Evolutionary conservation across 2,329 filamentous ascomycete species (phyloP).

Genomic region (Purpureocillium lavendulum): DNA sequence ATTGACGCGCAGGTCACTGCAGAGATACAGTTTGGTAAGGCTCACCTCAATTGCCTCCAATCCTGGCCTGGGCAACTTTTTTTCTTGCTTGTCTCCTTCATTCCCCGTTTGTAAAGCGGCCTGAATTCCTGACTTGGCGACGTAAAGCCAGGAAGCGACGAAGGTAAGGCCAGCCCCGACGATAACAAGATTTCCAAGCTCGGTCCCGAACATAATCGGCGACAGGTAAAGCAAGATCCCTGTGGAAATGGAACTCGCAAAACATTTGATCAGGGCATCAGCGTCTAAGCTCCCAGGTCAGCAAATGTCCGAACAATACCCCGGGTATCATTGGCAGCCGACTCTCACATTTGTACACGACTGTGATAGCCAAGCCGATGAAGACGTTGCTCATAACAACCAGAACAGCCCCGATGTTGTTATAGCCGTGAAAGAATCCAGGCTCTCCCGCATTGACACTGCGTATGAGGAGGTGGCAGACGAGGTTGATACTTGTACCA

Average conservation of each 20-base stretch:
- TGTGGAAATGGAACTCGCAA: conserved; percentile 21
- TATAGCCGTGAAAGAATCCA: conserved; percentile 9
- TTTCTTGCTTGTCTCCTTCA: no score
- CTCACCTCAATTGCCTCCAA: no score
- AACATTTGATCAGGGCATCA: conserved; percentile 24
- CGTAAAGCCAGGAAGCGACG: conserved; percentile 21
- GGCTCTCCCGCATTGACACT: conserved; percentile 18
- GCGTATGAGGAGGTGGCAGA: conserved; percentile 16
- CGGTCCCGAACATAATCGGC: conserved; percentile 18
- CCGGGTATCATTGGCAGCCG: no score
- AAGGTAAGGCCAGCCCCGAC: conserved; percentile 20
- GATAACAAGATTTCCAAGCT: conserved; percentile 16
- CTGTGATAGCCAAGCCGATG: conserved; percentile 24
- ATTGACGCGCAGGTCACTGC: no score
- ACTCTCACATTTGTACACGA: conserved; percentile 25
- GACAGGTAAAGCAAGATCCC: conserved; percentile 22
- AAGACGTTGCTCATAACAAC: conserved; percentile 24
- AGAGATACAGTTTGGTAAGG: no score
- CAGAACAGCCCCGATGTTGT: conserved; percentile 18
- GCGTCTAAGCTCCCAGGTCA: conserved; percentile 13
- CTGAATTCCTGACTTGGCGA: background rate
- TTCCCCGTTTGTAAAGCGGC: no score
- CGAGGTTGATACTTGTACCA: conserved; percentile 18
- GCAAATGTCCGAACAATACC: no score
- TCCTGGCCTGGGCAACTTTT: no score